Percentiles rank a stretch among this genome's conserved stretches.
Conservation (phyloP, 2,329 filamentous ascomycete genomes). For the Exophiala bonariae region DNA sequence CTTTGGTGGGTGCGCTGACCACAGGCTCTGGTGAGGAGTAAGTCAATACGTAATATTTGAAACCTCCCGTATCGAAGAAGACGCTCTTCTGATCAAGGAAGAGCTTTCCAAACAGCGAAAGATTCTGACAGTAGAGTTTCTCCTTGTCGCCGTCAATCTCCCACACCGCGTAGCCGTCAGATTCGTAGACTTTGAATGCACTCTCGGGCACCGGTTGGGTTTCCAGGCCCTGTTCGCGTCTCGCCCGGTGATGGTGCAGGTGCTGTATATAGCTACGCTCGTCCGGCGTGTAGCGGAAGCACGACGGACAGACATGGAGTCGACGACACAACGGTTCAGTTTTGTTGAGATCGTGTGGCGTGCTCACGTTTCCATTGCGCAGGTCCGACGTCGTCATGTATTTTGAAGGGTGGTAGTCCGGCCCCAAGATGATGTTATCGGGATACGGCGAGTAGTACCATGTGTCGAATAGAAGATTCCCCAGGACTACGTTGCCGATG, state of each 20-base stretch:
- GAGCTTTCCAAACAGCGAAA: slow-evolving; percentile 93
- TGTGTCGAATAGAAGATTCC: slow-evolving; percentile 78
- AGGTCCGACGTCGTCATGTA: slow-evolving; percentile 36
- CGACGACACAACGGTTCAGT: slow-evolving; percentile 13
- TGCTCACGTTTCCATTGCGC: slow-evolving; percentile 13
- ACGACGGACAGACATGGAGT: slow-evolving; percentile 73
- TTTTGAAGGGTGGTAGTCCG: slow-evolving; percentile 19
- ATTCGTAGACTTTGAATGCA: slow-evolving; percentile 73
- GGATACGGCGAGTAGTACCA: slow-evolving; percentile 93
- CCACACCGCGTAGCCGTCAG: slow-evolving; percentile 82
- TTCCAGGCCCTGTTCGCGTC: slow-evolving; percentile 15
- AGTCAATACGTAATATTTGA: slow-evolving; percentile 91
- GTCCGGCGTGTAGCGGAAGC: slow-evolving; percentile 80
- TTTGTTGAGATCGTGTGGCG: slow-evolving; percentile 4
- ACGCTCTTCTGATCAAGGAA: slow-evolving; percentile 98
- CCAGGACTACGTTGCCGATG: slow-evolving; percentile 82
- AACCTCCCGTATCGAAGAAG: slow-evolving; percentile 93
- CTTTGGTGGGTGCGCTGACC: slow-evolving; percentile 14
- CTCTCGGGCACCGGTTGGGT: slow-evolving; percentile 48
- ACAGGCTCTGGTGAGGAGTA: slow-evolving; percentile 50
- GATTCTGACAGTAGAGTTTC: slow-evolving; percentile 88
- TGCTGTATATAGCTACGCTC: slow-evolving; percentile 38
- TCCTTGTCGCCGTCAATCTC: slow-evolving; percentile 89
- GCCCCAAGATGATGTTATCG: slow-evolving; percentile 52
- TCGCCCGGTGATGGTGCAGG: slow-evolving; percentile 51